A percentile compares a stretch with the other conserved stretches of the same genome.
Evolutionary conservation across 352 stramenopile genomes (phyloP).

Genomic region (Aphanomyces invadans): DNA sequence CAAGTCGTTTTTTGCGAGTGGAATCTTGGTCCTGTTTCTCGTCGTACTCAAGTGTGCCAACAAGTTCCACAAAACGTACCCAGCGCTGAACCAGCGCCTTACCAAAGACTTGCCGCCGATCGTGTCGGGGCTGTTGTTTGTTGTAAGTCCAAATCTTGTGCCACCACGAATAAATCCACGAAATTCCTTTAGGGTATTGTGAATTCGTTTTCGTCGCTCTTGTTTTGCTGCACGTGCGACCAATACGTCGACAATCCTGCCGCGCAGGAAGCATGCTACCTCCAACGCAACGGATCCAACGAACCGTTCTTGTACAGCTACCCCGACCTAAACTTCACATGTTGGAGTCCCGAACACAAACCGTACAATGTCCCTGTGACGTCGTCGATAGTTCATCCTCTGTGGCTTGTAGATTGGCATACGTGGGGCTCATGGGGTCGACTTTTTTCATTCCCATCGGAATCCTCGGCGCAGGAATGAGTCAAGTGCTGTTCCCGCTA

Average conservation of each 20-base stretch:
- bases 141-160: conserved; percentile 23
- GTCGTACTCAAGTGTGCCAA: conserved; percentile 61
- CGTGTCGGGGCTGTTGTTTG: conserved; percentile 47
- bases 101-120: conserved; percentile 50
- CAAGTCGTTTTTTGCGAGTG: conserved; percentile 32
- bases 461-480: conserved; percentile 51
- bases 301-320: conserved; percentile 19
- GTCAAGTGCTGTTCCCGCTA: conserved; percentile 52
- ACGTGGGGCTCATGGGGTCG: conserved; percentile 49
- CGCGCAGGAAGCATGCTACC: background rate
- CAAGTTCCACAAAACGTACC: conserved; percentile 55
- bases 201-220: conserved; percentile 51
- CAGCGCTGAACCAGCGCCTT: conserved; percentile 39
- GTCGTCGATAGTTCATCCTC: no score
- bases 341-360: conserved; percentile 38
- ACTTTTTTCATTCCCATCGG: conserved; percentile 55
- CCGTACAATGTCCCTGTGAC: no score
- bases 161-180: background rate
- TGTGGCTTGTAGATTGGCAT: conserved; percentile 10
- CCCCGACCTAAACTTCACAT: conserved; percentile 28
- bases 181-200: conserved; percentile 31
- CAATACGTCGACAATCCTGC: conserved; percentile 7
- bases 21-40: conserved; percentile 35
- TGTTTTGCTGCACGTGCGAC: conserved; percentile 27
- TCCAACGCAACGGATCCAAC: background rate